Evolutionary conservation across 108 stramenopile species (phyloP).

Genomic region (Stephanodiscus triporus): DNA sequence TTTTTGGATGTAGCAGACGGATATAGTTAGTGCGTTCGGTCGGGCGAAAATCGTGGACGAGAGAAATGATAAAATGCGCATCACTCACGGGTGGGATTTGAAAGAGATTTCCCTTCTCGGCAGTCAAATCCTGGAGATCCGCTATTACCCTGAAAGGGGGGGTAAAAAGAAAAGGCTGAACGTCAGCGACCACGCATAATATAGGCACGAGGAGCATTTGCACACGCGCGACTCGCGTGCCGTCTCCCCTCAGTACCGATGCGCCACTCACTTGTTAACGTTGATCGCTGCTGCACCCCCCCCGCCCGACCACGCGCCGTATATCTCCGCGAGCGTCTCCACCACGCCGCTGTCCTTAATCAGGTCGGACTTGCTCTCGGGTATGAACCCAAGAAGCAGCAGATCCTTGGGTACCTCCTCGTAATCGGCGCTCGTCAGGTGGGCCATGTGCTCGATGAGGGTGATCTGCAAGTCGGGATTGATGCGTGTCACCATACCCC

Average conservation of each 20-base stretch:
- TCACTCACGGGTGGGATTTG: slow-evolving; percentile 48
- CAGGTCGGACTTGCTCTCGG: slow-evolving; percentile 69
- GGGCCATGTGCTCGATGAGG: slow-evolving; percentile 95
- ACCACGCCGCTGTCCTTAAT: slow-evolving; percentile 90
- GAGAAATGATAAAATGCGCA: background rate
- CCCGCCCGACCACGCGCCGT: slow-evolving; percentile 84
- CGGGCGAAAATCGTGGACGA: background rate
- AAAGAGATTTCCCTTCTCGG: slow-evolving; percentile 73
- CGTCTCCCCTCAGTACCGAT: no score
- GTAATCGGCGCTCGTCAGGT: slow-evolving; percentile 91
- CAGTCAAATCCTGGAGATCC: slow-evolving; percentile 85
- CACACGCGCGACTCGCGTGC: background rate
- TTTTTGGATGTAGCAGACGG: slow-evolving; percentile 53
- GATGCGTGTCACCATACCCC: slow-evolving; percentile 94
- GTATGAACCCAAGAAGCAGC: slow-evolving; percentile 89
- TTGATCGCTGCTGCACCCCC: slow-evolving; percentile 92
- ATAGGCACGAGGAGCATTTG: no score
- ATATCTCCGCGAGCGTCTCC: slow-evolving; percentile 87
- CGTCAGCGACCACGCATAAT: background rate
- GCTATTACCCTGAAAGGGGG: slow-evolving; percentile 56
- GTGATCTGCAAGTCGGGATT: slow-evolving; percentile 83
- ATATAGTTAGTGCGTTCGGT: slow-evolving; percentile 20
- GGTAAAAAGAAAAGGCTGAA: background rate
- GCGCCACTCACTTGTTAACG: slow-evolving; percentile 72
- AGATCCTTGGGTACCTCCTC: slow-evolving; percentile 90